Evolutionary conservation across 208 protist genomes (phyloP), one percentile per base, ranked within the genome.

Genomic region (Crithidia bombi): DNA sequence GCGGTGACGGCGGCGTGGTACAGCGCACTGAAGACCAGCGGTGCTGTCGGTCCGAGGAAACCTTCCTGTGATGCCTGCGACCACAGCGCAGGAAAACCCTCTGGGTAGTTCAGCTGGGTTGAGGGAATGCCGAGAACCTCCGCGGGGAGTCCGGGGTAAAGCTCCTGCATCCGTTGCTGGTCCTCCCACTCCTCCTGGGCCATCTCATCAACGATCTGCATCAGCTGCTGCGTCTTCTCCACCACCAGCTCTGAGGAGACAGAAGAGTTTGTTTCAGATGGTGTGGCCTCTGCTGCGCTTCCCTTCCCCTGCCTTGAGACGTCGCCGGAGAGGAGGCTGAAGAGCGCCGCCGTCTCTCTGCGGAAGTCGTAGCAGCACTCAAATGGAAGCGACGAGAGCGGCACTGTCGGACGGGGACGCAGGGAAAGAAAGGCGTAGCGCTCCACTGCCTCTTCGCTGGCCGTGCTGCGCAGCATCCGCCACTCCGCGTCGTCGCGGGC

Each of bases 391-490:
- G 36, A 12, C 19, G 25, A 51, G 9, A 75, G 44, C n/a, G 51
- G 30, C 44, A 75, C 46, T 25, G 50, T 32, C 2, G 39, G 59
- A 10, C 49, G 17, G 33, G 69, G 69, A 15, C 55, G 43, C 12
- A 65, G 25, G 5, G 62, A 65, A 1, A 75, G 62, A 75, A 47
- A 75, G 6, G 69, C 62, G 30, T 65, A 75, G 44, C 69, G 69
- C 69, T 75, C 69, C n/a, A 51, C 59, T 11, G 49, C 39, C 17
- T 75, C 69, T 47, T 75, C 69, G 33, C 23, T 50, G 21, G 39
- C n/a, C 23, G 30, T 47, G 0, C 54, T 50, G 19, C 46, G 69
- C 54, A 69, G 6, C n/a, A 75, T n/a, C 15, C 55, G 69, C 52
- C 49, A 35, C 51, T 63, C 36, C 14, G 50, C 57, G 25, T 75